Evolutionary conservation across 345 rosid species (phyloP).

Genomic region (Pugionium cornutum): DNA sequence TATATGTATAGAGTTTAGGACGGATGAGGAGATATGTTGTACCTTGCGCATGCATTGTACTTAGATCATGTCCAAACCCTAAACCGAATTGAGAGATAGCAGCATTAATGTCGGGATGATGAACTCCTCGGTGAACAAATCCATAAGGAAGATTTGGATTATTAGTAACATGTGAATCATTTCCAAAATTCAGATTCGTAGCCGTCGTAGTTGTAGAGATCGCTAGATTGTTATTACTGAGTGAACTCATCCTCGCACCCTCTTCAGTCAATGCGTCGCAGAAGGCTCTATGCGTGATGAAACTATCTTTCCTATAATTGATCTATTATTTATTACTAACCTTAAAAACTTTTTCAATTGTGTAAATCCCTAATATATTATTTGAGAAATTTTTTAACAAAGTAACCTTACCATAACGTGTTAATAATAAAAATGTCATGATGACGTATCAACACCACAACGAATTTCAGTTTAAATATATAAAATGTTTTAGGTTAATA

Average conservation of each 20-base stretch:
- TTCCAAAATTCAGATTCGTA: conserved; percentile 63
- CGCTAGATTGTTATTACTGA: conserved; percentile 24
- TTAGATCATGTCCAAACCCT: conserved; percentile 52
- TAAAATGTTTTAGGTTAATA: conserved; percentile 12
- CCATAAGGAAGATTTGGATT: conserved; percentile 53
- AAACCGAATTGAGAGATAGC: conserved; percentile 52
- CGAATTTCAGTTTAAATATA: neutral
- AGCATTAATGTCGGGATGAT: conserved; percentile 46
- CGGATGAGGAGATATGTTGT: neutral
- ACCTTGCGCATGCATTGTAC: conserved; percentile 45
- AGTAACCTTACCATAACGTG: too few species aligned
- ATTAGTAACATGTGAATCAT: conserved; percentile 33
- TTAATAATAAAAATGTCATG: too few species aligned
- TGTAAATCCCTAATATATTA: too few species aligned
- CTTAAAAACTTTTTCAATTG: too few species aligned
- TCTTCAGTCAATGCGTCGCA: conserved; percentile 93
- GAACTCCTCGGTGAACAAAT: conserved; percentile 49
- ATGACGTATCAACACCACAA: too few species aligned
- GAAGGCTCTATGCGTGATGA: conserved; percentile 93
- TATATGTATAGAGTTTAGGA: too few species aligned
- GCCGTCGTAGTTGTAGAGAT: neutral
- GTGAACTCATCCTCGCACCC: conserved; percentile 64
- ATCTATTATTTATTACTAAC: neutral
- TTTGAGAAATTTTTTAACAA: too few species aligned
- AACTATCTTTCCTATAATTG: conserved; percentile 81